Base-by-base conservation (phyloP, 345 rosid species). In the Populus davidiana region DNA sequence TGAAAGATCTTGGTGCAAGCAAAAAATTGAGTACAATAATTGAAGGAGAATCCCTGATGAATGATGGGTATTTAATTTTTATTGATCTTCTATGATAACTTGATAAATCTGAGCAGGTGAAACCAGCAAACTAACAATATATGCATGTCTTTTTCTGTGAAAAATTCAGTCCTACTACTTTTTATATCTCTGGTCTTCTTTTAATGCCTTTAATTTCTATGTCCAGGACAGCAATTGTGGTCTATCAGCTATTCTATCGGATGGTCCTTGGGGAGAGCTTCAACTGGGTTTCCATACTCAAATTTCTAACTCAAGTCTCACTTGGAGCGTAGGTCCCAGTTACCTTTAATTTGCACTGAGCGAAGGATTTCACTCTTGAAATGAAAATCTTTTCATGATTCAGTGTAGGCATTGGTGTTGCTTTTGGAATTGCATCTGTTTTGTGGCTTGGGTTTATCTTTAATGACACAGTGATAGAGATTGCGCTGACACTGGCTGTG, bases 21-120 rank as follows among this genome's bases (percentile, higher is more conserved):
- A 96, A 96, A 86, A 96, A 96, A 84, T 81, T 96, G 78, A 93
- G 84, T 86, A 93, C 99, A 11, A 82, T 96, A 69, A 96, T 96
- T 78, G 99, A 96, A 86, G 99, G 99, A 69, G 99, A 96, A 78
- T 96, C 99, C 59, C 78, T 96, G 81, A 96, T 96, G 99, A 96
- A 93, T 86, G 99, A 96, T 77, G 99, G 99, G 99, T 96, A 92
- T 61, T 39, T 69, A 29, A 41, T 29, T 69, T 9, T 52, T 27
- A 13, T 43, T 76, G 61, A 69, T 52, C 14, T n/a, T 82, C 61
- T 44, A 16, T 50, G 78, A 21, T 75, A 50, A 66, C 6, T 72
- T 43, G 73, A 47, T 47, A 63, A 14, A 29, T 65, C 52, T 80
- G 62, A 44, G 67, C 6, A 69, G 31, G 23, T 72, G 49, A 68